These are phyloP conservation scores for Crucibulum laeve DNA, from an alignment of 768 basidiomycete species.

Conservation along the genomic window DNA sequence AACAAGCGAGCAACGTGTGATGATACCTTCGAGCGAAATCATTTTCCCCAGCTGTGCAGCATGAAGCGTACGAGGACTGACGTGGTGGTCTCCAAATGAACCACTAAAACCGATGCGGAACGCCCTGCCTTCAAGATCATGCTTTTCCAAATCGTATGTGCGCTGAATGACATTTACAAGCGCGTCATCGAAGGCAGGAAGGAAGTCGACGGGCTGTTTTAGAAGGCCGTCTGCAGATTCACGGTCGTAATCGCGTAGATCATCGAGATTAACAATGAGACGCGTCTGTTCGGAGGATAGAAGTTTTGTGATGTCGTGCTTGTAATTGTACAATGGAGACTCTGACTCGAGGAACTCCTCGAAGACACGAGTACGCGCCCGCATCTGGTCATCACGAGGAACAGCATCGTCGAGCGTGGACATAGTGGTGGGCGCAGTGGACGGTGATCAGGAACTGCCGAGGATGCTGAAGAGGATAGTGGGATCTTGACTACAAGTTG, in stretches of 20 bases:
- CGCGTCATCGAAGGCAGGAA: constrained; percentile 88
- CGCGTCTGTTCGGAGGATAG: constrained; percentile 83
- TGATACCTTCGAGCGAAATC: constrained; percentile 97
- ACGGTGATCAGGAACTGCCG: constrained; percentile 4
- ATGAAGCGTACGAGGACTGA: constrained; percentile 88
- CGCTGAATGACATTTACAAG: constrained; percentile 69
- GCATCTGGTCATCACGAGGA: constrained; percentile 66
- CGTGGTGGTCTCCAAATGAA: constrained; percentile 97
- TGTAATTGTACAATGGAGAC: constrained; percentile 71
- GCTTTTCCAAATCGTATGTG: constrained; percentile 74
- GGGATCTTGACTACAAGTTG: too few species aligned
- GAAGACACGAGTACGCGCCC: constrained; percentile 74
- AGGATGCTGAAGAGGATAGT: too few species aligned
- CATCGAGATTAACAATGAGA: constrained; percentile 93
- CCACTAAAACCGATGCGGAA: constrained; percentile 92
- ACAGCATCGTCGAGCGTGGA: constrained; percentile 53
- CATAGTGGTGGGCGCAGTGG: constrained; percentile 22
- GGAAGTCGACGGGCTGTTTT: constrained; percentile 80
- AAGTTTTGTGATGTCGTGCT: constrained; percentile 76
- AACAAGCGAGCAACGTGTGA: constrained; percentile 96
- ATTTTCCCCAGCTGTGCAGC: constrained; percentile 90
- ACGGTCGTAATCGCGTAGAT: constrained; percentile 89
- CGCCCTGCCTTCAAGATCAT: constrained; percentile 73
- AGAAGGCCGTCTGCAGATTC: constrained; percentile 85
- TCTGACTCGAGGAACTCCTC: constrained; percentile 79